phyloP scores from a whole-genome alignment of 2,329 filamentous ascomycete genomes.

The Zopfia rhizophila region DNA sequence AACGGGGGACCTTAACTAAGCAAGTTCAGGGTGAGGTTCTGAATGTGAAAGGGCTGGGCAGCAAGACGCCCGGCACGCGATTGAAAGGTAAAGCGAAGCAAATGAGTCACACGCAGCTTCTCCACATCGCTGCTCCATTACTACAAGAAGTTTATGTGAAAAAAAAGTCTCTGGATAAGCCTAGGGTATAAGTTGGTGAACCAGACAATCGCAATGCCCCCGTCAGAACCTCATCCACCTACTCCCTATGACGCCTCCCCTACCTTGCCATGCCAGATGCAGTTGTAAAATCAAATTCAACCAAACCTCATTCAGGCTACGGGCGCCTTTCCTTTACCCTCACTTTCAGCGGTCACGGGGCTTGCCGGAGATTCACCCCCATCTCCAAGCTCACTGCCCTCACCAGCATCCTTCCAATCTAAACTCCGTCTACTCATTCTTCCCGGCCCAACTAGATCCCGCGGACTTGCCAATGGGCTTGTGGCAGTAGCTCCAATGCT shows the following conservation, averaged over 20 bases:
- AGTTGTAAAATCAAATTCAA: too few species aligned
- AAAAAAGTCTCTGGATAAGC: neutral
- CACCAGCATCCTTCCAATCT: slow-evolving; percentile 48
- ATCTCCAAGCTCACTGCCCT: slow-evolving; percentile 41
- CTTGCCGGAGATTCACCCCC: slow-evolving; percentile 24
- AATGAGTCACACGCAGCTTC: neutral
- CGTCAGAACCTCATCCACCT: too few species aligned
- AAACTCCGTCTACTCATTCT: slow-evolving; percentile 46
- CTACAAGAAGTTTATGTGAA: neutral
- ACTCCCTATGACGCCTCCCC: too few species aligned
- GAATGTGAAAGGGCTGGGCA: too few species aligned
- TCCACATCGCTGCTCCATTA: neutral
- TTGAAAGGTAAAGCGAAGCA: slow-evolving; percentile 2
- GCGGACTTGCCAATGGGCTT: slow-evolving; percentile 70
- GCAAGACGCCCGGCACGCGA: too few species aligned
- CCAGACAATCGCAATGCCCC: too few species aligned
- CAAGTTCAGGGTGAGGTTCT: too few species aligned
- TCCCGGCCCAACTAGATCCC: slow-evolving; percentile 45
- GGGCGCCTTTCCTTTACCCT: slow-evolving; percentile 25
- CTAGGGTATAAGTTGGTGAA: slow-evolving; percentile 23
- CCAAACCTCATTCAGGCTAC: neutral
- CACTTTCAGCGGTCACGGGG: slow-evolving; percentile 19
- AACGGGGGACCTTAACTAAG: too few species aligned
- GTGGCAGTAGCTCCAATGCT: slow-evolving; percentile 69
- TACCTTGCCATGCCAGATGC: too few species aligned